Conservation (phyloP, 2,329 filamentous ascomycete species). For the Talaromyces sp. region DNA sequence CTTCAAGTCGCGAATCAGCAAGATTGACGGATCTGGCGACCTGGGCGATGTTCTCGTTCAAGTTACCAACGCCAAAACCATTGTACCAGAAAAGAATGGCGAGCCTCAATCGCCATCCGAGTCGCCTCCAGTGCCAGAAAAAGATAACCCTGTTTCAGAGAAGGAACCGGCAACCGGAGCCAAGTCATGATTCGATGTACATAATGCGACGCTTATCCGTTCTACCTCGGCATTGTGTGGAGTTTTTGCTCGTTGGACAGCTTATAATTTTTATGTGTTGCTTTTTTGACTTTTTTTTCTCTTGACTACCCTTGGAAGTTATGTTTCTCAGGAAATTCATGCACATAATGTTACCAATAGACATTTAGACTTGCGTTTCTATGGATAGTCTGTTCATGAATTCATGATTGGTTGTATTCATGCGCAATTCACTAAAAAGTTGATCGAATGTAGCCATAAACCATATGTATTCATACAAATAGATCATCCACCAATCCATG, state of each 20-base stretch:
- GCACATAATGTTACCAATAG: not conserved
- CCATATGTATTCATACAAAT: not conserved
- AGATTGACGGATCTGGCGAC: slow-evolving; percentile 72
- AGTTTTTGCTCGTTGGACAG: not conserved
- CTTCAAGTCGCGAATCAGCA: slow-evolving; percentile 64
- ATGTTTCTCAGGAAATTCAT: not conserved
- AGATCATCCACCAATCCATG: not conserved
- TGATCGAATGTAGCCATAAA: not conserved
- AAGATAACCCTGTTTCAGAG: slow-evolving; percentile 1
- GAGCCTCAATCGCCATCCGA: not conserved
- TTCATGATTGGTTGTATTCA: not conserved
- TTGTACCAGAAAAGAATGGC: slow-evolving; percentile 13
- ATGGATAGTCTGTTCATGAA: not conserved
- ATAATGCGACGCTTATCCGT: not conserved
- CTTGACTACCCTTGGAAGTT: not conserved
- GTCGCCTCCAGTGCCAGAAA: slow-evolving; percentile 3
- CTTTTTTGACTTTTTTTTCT: not conserved
- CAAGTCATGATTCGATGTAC: not conserved
- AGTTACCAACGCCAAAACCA: slow-evolving; percentile 33
- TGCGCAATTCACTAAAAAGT: not conserved
- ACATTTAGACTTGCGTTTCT: not conserved
- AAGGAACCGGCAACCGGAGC: not conserved
- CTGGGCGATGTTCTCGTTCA: slow-evolving; percentile 63
- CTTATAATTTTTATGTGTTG: not conserved
- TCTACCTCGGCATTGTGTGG: not conserved